Base-by-base conservation (phyloP, 2,329 filamentous ascomycete species). In the Tolypocladium nubicola region DNA sequence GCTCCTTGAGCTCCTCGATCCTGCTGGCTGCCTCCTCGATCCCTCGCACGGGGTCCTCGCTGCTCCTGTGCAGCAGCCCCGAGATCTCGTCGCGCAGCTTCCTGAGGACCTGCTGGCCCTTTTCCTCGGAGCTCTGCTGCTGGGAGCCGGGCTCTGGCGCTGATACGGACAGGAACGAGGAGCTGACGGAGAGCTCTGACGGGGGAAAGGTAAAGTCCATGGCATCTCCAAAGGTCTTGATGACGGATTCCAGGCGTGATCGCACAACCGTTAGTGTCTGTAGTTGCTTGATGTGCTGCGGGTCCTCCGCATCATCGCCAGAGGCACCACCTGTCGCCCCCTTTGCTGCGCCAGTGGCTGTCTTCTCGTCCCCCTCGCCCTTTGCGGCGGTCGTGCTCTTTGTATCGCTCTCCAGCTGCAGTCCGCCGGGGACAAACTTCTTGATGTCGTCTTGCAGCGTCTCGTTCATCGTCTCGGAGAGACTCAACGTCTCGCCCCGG, bases 161-260 rank as follows among this genome's bases (percentile, higher is more conserved):
- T 0, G 92, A 96, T 14, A 97, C 90, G 7, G 90, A 95, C 52
- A 97, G 84, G 66, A 97, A 91, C 0, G 89, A 91, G 1, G 90
- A 93, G 52, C 87, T 83, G 57, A 95, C 83, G 0, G 89, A 93
- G 14, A 92, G 74, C 68, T 96, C 91, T 0, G 89, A 95, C 0
- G 93, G 92, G 1, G 93, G 90, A 54, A 97, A 84, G 1, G 90
- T 88, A 80, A 96, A 97, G 64, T 95, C 88, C 89, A 97, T 96
- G 38, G 94, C 93, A 65, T 95, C 88, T 45, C 92, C 93, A 70
- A 99, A 99, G 1, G 87, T 88, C 70, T 89, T 88, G 66, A 97
- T 91, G 30, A 97, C 92, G 1, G 85, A 82, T 62, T 97, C 92
- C 19, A 99, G 80, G n/a, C 91, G 87, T 1, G 83, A 76, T 54